These are phyloP conservation scores for Alternaria sp. DNA, from an alignment of 2,329 filamentous ascomycete species.

Conservation along the genomic window DNA sequence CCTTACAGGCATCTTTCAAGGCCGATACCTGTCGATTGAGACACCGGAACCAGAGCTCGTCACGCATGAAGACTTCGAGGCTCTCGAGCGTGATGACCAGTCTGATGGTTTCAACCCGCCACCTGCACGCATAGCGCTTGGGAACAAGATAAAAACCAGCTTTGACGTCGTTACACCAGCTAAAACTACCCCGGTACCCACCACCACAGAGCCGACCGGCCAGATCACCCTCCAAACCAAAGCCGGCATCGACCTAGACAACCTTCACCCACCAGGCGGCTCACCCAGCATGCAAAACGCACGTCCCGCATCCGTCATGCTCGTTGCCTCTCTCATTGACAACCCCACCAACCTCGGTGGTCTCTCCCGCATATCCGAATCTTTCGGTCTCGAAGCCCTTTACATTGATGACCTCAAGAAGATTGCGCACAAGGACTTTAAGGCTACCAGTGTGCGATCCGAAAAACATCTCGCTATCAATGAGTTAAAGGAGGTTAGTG, in stretches of 20 bases:
- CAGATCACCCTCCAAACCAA: constrained; percentile 59
- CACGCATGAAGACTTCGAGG: constrained; percentile 49
- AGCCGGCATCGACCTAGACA: constrained; percentile 52
- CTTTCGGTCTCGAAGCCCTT: constrained; percentile 57
- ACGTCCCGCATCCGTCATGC: constrained; percentile 48
- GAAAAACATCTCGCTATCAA: constrained; percentile 58
- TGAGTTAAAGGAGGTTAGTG: constrained; percentile 38
- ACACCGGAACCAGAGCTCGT: constrained; percentile 49
- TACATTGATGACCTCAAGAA: constrained; percentile 53
- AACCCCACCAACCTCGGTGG: constrained; percentile 60
- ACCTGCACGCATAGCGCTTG: constrained; percentile 23
- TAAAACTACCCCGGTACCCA: not conserved
- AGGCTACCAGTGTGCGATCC: constrained; percentile 56
- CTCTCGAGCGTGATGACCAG: constrained; percentile 40
- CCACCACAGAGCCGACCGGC: not conserved
- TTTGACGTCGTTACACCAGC: not conserved
- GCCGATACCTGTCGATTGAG: constrained; percentile 54
- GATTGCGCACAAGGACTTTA: constrained; percentile 56
- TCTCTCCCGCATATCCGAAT: constrained; percentile 58
- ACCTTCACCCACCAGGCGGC: constrained; percentile 26
- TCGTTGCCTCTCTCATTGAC: constrained; percentile 59
- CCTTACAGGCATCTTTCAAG: constrained; percentile 54
- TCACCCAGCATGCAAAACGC: constrained; percentile 26
- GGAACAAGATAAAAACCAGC: not conserved
- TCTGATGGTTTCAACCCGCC: constrained; percentile 15